Evolutionary conservation across 129 eudicot genomes (phyloP), one percentile per base, ranked within the genome.

Genomic region (Pittosporum tobira): DNA sequence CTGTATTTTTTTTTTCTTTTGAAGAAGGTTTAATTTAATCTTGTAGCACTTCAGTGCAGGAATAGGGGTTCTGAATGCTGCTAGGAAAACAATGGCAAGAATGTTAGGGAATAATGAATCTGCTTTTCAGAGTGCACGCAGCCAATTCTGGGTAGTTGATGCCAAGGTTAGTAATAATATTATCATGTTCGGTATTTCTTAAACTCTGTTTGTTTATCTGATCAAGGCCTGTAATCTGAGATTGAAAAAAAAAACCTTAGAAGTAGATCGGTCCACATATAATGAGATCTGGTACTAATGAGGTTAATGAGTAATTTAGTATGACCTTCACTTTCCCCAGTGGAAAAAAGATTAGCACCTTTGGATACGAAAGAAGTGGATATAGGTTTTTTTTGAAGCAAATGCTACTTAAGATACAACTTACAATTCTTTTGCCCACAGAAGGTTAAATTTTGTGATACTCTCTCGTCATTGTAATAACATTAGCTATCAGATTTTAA

Each of bases 131-230:
- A 81, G 96, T 71, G 98, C 98, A 2, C 65, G 87, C 59, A 80
- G 94, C 66, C 98, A 91, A 69, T 91, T 91, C 57, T 91, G 98
- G 98, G 98, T 91, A 6, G 98, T 91, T 73, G 98, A 91, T 81
- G 98, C 94, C 61, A 78, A 91, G 55, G 98, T 86, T 67, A 78
- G 94, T 57, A 18, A 38, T 23, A 40, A 38, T 23, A 40, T 57
- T 13, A 37, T 56, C 25, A 30, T 15, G 37, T 22, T 50, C 37
- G 7, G 6, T 36, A 16, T 36, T 49, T 62, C 26, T 48, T 19
- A 16, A 6, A 2, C 20, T 45, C n/a, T n/a, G n/a, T 5, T 30
- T 29, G 18, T 54, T 54, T 29, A 40, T 40, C 45, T 40, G 15
- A 14, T 40, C 40, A 34, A 40, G 19, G 13, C 51, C 24, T n/a